Percentiles rank a stretch among this genome's conserved stretches.
Evolutionary conservation across 176 grass and related monocot genomes (phyloP).

Genomic region (Avena sativa): DNA sequence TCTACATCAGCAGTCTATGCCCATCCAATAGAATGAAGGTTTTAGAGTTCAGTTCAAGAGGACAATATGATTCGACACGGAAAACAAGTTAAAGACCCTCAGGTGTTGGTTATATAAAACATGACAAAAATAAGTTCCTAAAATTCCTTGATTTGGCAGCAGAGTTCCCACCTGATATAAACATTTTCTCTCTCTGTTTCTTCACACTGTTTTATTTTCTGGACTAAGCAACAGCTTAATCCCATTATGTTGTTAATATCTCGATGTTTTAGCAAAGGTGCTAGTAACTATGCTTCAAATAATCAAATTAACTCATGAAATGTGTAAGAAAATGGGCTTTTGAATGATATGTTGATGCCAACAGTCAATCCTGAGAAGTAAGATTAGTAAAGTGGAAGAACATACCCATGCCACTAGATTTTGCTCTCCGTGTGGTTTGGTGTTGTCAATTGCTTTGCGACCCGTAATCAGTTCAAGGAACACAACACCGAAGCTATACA

Average conservation of each 20-base stretch:
- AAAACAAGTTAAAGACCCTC: not conserved
- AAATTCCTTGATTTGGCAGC: conserved; percentile 25
- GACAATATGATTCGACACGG: not conserved
- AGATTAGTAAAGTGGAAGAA: conserved; percentile 38
- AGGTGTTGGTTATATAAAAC: not conserved
- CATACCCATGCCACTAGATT: conserved; percentile 93
- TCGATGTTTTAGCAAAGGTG: not conserved
- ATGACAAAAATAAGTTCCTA: not conserved
- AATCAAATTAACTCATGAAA: not conserved
- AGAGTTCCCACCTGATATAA: not conserved
- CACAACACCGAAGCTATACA: conserved; percentile 93
- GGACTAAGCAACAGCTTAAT: conserved; percentile 27
- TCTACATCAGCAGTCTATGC: not conserved
- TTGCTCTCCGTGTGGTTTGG: conserved; percentile 70
- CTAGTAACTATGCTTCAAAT: not conserved
- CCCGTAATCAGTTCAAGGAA: conserved; percentile 94
- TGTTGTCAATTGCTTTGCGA: conserved; percentile 88
- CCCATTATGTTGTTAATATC: conserved; percentile 24
- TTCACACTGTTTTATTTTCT: conserved; percentile 34
- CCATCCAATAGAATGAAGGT: not conserved
- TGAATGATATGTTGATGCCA: not conserved
- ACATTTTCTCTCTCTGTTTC: not conserved
- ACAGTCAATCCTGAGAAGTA: conserved; percentile 18
- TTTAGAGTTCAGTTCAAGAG: not conserved
- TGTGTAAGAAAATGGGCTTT: conserved; percentile 15